These are phyloP conservation scores for Coprinellus micaceus DNA, from an alignment of 768 basidiomycete genomes.

Conservation along the genomic window DNA sequence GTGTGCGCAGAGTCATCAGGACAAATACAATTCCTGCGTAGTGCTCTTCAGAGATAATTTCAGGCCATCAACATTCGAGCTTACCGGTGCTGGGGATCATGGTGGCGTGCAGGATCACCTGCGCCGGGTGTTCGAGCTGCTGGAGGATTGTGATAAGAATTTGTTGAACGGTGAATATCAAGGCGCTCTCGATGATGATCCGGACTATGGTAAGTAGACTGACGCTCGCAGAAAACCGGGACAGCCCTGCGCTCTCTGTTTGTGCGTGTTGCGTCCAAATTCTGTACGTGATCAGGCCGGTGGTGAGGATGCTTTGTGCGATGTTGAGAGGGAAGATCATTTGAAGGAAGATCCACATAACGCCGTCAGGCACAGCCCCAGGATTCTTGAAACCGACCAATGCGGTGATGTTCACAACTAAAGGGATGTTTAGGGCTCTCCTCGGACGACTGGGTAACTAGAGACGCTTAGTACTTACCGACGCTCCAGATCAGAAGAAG, in stretches of 20 bases:
- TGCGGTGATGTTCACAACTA: not conserved
- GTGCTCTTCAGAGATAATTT: not conserved
- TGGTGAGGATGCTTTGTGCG: constrained; percentile 25
- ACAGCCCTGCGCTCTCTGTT: constrained; percentile 17
- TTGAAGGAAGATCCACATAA: not conserved
- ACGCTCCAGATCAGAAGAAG: not conserved
- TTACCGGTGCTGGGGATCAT: constrained; percentile 28
- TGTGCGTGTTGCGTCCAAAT: constrained; percentile 25
- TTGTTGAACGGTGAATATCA: constrained; percentile 25
- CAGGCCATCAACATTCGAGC: not conserved
- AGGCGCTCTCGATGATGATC: constrained; percentile 29
- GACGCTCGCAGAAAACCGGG: constrained; percentile 3
- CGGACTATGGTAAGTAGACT: constrained; percentile 21
- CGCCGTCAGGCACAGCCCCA: not conserved
- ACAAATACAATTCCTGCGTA: constrained; percentile 4
- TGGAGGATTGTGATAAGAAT: constrained; percentile 25
- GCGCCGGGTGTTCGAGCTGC: constrained; percentile 20
- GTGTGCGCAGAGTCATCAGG: not conserved
- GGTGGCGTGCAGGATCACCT: constrained; percentile 24
- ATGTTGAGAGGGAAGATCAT: constrained; percentile 24
- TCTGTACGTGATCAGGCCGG: constrained; percentile 22
- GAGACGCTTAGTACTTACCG: not conserved
- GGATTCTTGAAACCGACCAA: not conserved
- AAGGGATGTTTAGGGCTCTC: not conserved
- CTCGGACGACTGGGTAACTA: too few species aligned